These are phyloP conservation scores for Dictyophora rubrovolvata DNA, from an alignment of 768 basidiomycete species.

Conservation along the genomic window DNA sequence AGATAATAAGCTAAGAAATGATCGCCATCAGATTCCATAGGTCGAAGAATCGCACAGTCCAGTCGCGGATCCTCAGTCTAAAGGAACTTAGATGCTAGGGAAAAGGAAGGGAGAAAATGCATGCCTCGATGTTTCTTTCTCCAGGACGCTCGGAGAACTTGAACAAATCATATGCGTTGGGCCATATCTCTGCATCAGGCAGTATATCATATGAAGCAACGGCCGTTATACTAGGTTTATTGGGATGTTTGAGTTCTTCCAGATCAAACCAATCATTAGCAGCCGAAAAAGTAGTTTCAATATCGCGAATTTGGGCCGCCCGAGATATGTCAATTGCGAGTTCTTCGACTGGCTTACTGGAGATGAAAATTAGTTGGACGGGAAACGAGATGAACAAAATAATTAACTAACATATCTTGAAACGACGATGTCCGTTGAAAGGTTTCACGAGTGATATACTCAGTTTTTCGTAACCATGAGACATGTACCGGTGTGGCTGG, in stretches of 20 bases:
- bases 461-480: slow-evolving; percentile 87
- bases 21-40: slow-evolving; percentile 82
- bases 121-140: slow-evolving; percentile 60
- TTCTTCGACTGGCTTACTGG: slow-evolving; percentile 38
- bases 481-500: slow-evolving; percentile 52
- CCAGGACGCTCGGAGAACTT: slow-evolving; percentile 79
- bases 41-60: slow-evolving; percentile 77
- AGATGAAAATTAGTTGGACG: slow-evolving; percentile 1
- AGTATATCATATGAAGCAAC: slow-evolving; percentile 75
- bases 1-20: slow-evolving; percentile 83
- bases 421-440: slow-evolving; percentile 29
- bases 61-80: slow-evolving; percentile 70
- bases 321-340: slow-evolving; percentile 59
- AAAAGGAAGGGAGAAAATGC: slow-evolving; percentile 15
- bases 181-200: slow-evolving; percentile 81
- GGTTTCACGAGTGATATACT: slow-evolving; percentile 68
- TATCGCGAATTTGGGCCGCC: slow-evolving; percentile 63
- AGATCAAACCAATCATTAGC: slow-evolving; percentile 55
- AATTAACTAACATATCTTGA: slow-evolving; percentile 46
- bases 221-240: slow-evolving; percentile 63
- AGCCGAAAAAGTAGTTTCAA: slow-evolving; percentile 66
- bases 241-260: slow-evolving; percentile 58
- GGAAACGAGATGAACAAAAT: neutral
- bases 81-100: neutral
- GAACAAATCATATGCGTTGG: slow-evolving; percentile 83